phyloP scores from a whole-genome alignment of 2,329 filamentous ascomycete genomes.

The Mollisia scopiformis region DNA sequence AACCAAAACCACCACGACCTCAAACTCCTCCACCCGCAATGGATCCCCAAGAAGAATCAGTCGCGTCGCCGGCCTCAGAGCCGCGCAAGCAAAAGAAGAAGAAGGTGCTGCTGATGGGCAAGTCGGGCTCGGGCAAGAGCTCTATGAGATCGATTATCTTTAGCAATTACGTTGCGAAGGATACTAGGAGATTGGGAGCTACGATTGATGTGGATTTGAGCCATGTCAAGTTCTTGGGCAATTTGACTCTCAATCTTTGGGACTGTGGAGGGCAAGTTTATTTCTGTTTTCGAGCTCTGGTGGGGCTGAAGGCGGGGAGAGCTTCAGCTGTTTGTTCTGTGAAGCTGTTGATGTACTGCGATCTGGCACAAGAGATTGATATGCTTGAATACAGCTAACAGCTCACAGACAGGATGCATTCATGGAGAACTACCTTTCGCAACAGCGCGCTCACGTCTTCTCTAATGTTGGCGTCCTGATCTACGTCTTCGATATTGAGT shows the following conservation, averaged over 20 bases:
- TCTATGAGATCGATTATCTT: conserved; percentile 99
- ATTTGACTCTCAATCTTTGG: conserved; percentile 96
- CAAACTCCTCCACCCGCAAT: no score
- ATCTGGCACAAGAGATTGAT: no score
- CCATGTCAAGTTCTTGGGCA: conserved; percentile 98
- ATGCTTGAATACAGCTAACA: conserved; percentile 30
- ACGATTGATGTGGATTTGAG: conserved; percentile 99
- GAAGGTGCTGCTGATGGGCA: conserved; percentile 89
- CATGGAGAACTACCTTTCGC: conserved; percentile 96
- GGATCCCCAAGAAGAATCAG: conserved; percentile 29
- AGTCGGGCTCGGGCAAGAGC: conserved; percentile 95
- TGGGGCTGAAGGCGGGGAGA: not conserved
- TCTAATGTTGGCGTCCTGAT: conserved; percentile 95
- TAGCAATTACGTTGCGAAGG: conserved; percentile 96
- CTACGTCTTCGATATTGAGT: conserved; percentile 99
- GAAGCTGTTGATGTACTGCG: no score
- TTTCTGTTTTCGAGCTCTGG: not conserved
- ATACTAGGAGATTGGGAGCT: conserved; percentile 88
- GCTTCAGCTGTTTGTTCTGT: not conserved
- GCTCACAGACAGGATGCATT: conserved; percentile 84
- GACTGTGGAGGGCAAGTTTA: conserved; percentile 82
- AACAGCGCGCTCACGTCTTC: conserved; percentile 96
- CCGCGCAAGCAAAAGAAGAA: conserved; percentile 73
- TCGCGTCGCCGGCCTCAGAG: conserved; percentile 29
- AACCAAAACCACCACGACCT: no score